Conservation (phyloP, 2,329 filamentous ascomycete genomes). For the Harringtonia aguacate region DNA sequence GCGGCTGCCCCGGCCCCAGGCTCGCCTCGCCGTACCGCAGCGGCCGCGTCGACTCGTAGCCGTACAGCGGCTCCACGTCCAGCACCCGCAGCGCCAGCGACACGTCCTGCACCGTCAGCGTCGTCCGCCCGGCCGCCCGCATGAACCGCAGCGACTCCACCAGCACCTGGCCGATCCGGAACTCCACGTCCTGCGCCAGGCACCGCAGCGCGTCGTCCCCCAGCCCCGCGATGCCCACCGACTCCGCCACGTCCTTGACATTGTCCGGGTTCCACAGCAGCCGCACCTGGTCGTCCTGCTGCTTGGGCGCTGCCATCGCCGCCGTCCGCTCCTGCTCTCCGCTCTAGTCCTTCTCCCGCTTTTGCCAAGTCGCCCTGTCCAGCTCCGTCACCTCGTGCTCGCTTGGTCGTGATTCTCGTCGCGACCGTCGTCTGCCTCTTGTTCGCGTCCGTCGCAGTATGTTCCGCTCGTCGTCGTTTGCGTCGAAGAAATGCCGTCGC, state of each 20-base stretch:
- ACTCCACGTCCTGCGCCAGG: conserved; percentile 89
- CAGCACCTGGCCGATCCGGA: conserved; percentile 84
- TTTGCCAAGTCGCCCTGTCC: too few relatives aligned
- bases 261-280: conserved; percentile 94
- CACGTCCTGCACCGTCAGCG: conserved; percentile 80
- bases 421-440: too few relatives aligned
- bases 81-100: conserved; percentile 75
- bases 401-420: too few relatives aligned
- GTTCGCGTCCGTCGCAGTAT: too few relatives aligned
- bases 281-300: conserved; percentile 8
- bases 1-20: conserved; percentile 81
- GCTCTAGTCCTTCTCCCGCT: too few relatives aligned
- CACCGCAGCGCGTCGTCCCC: conserved; percentile 80
- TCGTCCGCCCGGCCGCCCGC: conserved; percentile 79
- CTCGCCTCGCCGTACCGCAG: conserved; percentile 89
- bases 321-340: too few relatives aligned
- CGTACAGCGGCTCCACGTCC: conserved; percentile 90
- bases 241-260: conserved; percentile 90
- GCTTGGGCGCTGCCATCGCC: not conserved
- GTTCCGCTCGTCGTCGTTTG: too few relatives aligned
- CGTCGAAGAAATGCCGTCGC: too few relatives aligned
- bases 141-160: conserved; percentile 94
- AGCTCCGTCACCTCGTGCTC: too few relatives aligned
- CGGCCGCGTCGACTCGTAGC: conserved; percentile 86
- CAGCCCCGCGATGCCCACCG: conserved; percentile 74